phyloP scores from a whole-genome alignment of 225 moss, liverwort and hornwort genomes.

The Anthoceros angustus region DNA sequence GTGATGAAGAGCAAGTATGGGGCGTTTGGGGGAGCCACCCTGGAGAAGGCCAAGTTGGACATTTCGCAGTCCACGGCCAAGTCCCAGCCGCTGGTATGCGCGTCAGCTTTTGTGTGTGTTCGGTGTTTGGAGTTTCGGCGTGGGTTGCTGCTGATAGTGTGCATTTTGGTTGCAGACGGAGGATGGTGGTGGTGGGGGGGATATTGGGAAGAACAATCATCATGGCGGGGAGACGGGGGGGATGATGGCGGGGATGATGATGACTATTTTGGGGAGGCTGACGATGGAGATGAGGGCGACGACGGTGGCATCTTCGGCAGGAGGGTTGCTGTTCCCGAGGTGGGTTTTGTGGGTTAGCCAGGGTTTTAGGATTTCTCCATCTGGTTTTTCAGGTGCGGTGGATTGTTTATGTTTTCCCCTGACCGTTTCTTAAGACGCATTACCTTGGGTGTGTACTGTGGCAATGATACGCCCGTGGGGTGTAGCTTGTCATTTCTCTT shows the following conservation, averaged over 20 bases:
- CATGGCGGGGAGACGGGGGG: slow-evolving; percentile 94
- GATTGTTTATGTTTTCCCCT: too few relatives aligned
- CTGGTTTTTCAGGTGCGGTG: not conserved
- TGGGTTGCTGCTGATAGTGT: not conserved
- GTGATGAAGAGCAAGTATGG: slow-evolving; percentile 95
- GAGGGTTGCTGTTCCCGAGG: slow-evolving; percentile 76
- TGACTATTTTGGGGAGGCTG: slow-evolving; percentile 95
- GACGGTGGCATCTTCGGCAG: slow-evolving; percentile 82
- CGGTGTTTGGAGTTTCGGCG: not conserved
- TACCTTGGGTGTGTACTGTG: not conserved
- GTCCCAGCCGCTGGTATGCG: slow-evolving; percentile 53
- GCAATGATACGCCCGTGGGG: not conserved
- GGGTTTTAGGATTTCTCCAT: not conserved
- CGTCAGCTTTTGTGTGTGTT: not conserved
- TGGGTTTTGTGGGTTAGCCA: slow-evolving; percentile 9
- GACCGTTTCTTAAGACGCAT: not conserved
- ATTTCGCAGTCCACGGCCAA: slow-evolving; percentile 55
- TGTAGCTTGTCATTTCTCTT: slow-evolving; percentile 3
- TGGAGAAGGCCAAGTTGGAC: slow-evolving; percentile 93
- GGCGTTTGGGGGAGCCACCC: slow-evolving; percentile 82
- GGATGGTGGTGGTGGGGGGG: slow-evolving; percentile 81
- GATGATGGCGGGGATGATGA: slow-evolving; percentile 95
- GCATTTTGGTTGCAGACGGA: slow-evolving; percentile 33
- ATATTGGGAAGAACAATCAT: slow-evolving; percentile 68
- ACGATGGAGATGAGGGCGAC: slow-evolving; percentile 80